A percentile compares a stretch with the other conserved stretches of the same genome.
Conservation (phyloP, 2,329 filamentous ascomycete genomes). For the Volutella citrinella region DNA sequence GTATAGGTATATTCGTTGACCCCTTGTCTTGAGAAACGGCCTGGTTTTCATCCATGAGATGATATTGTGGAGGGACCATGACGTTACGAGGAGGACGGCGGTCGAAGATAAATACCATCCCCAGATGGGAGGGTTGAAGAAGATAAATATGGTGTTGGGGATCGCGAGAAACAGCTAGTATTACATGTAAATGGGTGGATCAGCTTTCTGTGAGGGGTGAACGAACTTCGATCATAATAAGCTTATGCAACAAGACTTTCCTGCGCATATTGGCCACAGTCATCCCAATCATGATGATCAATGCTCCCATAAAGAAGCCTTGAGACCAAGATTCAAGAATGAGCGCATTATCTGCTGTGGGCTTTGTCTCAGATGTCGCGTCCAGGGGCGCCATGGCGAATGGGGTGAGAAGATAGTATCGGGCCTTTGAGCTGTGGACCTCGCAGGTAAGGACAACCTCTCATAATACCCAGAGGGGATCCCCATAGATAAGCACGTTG, state of each 20-base stretch:
- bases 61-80: constrained; percentile 63
- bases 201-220: too few species aligned
- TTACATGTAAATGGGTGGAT: background rate
- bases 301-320: constrained; percentile 45
- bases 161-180: constrained; percentile 51
- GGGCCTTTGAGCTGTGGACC: too few species aligned
- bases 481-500: too few species aligned
- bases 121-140: constrained; percentile 49
- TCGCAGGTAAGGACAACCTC: too few species aligned
- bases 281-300: constrained; percentile 47
- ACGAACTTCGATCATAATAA: constrained; percentile 46
- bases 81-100: constrained; percentile 59
- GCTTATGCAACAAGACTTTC: constrained; percentile 45
- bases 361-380: too few species aligned
- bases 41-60: constrained; percentile 66
- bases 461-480: too few species aligned
- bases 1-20: constrained; percentile 54
- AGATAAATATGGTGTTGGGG: constrained; percentile 58
- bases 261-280: constrained; percentile 48
- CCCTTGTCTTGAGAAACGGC: constrained; percentile 51
- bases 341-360: too few species aligned
- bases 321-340: constrained; percentile 46
- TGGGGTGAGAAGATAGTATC: too few species aligned
- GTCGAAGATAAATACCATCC: constrained; percentile 63
- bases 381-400: too few species aligned